Percentiles rank a stretch among this genome's conserved stretches.
Evolutionary conservation across 108 stramenopile species (phyloP).

Genomic region (Conticribra guillardii): DNA sequence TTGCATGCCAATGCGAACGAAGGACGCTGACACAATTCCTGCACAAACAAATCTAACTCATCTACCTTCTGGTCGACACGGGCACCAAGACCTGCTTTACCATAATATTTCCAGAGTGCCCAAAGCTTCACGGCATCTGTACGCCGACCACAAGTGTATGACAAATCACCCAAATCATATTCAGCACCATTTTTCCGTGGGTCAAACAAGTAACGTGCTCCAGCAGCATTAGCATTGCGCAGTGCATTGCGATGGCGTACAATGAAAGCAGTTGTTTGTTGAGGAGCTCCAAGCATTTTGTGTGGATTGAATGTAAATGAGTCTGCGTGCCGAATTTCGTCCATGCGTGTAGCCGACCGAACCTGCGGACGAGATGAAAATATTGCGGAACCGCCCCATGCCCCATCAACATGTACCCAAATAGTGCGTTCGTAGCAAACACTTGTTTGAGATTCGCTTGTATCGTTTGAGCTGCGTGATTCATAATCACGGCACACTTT

Average conservation of each 20-base stretch:
- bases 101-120: conserved; percentile 57
- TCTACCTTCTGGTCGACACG: conserved; percentile 50
- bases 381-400: conserved; percentile 66
- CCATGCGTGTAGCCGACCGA: conserved; percentile 38
- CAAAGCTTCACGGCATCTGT: conserved; percentile 62
- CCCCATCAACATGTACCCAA: conserved; percentile 70
- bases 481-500: conserved; percentile 47
- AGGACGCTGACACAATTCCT: conserved; percentile 20
- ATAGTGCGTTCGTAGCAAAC: conserved; percentile 26
- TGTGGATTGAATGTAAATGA: conserved; percentile 67
- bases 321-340: conserved; percentile 49
- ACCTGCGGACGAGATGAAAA: conserved; percentile 38
- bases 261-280: conserved; percentile 60
- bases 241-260: conserved; percentile 40
- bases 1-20: conserved; percentile 59
- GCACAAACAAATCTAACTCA: conserved; percentile 31
- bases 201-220: conserved; percentile 64
- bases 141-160: conserved; percentile 59
- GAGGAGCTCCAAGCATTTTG: conserved; percentile 68
- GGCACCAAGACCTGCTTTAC: conserved; percentile 38
- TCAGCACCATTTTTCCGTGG: conserved; percentile 56
- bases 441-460: neutral
- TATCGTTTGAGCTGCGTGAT: too few relatives aligned
- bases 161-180: conserved; percentile 64
- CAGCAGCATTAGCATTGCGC: conserved; percentile 44